Conservation (phyloP, 2,329 filamentous ascomycete species). For the Talaromyces pinophilus region DNA sequence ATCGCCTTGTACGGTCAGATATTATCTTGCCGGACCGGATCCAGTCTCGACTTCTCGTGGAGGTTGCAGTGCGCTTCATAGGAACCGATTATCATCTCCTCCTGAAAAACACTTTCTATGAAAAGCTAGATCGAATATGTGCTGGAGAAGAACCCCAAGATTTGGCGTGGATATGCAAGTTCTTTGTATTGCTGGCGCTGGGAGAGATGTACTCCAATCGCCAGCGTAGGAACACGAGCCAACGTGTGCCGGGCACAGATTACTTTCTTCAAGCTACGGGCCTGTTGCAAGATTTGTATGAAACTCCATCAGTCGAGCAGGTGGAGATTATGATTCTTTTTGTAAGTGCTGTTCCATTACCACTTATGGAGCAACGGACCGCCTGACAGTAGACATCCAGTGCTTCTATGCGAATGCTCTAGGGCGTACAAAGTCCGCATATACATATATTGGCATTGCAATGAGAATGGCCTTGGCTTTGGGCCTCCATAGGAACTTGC, state of each 20-base stretch:
- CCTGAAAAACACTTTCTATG: slow-evolving; percentile 38
- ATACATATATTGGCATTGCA: slow-evolving; percentile 28
- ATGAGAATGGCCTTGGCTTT: slow-evolving; percentile 38
- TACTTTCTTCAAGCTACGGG: slow-evolving; percentile 38
- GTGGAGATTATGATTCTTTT: slow-evolving; percentile 39
- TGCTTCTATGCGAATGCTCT: slow-evolving; percentile 28
- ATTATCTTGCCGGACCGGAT: slow-evolving; percentile 27
- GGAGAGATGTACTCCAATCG: slow-evolving; percentile 42
- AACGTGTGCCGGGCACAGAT: slow-evolving; percentile 37
- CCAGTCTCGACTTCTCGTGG: slow-evolving; percentile 27
- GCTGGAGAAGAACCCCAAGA: slow-evolving; percentile 27
- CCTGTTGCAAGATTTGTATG: slow-evolving; percentile 36
- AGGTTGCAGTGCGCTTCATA: slow-evolving; percentile 28
- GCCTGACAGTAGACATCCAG: slow-evolving; percentile 21
- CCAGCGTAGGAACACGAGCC: slow-evolving; percentile 25
- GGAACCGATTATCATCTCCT: slow-evolving; percentile 29
- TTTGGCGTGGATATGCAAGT: slow-evolving; percentile 39
- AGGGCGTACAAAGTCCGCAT: slow-evolving; percentile 30
- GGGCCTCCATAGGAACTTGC: slow-evolving; percentile 37
- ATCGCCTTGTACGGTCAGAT: slow-evolving; percentile 24
- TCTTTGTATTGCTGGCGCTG: slow-evolving; percentile 39
- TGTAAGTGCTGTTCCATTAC: slow-evolving; percentile 25
- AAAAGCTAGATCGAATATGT: slow-evolving; percentile 39
- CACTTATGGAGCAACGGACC: neutral
- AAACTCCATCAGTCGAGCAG: slow-evolving; percentile 39